These are phyloP conservation scores for Diutina pseudorugosa DNA, from an alignment of 1,139 yeast species.

Conservation along the genomic window DNA sequence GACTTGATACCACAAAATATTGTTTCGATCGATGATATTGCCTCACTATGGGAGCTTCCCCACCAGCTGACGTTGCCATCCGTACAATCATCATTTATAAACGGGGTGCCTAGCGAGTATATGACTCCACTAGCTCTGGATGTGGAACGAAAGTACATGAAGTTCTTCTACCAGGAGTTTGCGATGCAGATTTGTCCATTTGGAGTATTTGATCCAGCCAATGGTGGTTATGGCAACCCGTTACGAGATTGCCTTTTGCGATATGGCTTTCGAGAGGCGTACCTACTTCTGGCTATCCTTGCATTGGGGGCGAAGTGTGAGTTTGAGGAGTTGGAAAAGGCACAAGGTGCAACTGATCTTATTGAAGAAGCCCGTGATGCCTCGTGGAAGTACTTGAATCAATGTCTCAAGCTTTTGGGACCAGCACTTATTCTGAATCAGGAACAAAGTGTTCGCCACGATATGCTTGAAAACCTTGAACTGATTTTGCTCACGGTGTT, in stretches of 20 bases:
- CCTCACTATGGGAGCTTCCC: neutral
- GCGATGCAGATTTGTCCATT: slow-evolving; percentile 52
- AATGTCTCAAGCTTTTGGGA: slow-evolving; percentile 45
- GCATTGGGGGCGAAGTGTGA: slow-evolving; percentile 57
- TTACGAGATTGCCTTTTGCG: slow-evolving; percentile 51
- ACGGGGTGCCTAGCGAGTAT: neutral
- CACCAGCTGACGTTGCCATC: neutral
- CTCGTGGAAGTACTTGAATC: slow-evolving; percentile 49
- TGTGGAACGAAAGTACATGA: slow-evolving; percentile 32
- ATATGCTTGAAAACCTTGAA: slow-evolving; percentile 44
- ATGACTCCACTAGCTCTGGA: neutral
- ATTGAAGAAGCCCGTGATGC: slow-evolving; percentile 19
- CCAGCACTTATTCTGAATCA: slow-evolving; percentile 19
- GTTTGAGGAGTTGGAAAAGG: neutral
- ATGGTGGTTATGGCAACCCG: slow-evolving; percentile 35
- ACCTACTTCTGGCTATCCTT: slow-evolving; percentile 52
- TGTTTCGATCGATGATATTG: neutral
- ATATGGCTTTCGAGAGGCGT: slow-evolving; percentile 49
- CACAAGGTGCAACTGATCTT: neutral
- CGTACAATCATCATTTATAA: neutral
- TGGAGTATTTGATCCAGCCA: slow-evolving; percentile 29
- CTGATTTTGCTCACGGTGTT: slow-evolving; percentile 58
- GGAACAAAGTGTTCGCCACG: slow-evolving; percentile 6
- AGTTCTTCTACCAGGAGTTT: slow-evolving; percentile 47
- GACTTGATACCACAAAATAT: neutral